Conservation (phyloP, 78 protist genomes). For the Protostelium mycophagum region DNA sequence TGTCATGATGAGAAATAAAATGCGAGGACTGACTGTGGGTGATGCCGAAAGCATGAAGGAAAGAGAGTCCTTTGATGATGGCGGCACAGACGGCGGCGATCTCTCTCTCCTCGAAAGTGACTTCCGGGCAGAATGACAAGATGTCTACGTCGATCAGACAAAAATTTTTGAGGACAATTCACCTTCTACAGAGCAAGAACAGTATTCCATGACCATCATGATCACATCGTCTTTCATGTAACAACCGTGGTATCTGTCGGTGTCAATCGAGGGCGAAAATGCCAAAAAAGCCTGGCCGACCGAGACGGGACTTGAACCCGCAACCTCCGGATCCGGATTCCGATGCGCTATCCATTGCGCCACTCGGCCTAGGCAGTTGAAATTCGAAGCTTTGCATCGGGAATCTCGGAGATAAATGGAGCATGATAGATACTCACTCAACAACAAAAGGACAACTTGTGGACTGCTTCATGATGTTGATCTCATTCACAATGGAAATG, state of each 20-base stretch:
- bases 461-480: slow-evolving; percentile 38
- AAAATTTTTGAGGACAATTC: background rate
- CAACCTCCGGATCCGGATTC: slow-evolving; percentile 15
- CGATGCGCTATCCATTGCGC: slow-evolving; percentile 17
- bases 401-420: background rate
- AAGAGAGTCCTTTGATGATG: slow-evolving; percentile 51
- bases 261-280: background rate
- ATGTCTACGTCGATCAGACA: slow-evolving; percentile 2
- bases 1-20: background rate
- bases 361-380: background rate
- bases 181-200: slow-evolving; percentile 11
- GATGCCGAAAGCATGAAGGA: slow-evolving; percentile 31
- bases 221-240: slow-evolving; percentile 33
- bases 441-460: slow-evolving; percentile 57
- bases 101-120: slow-evolving; percentile 28
- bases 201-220: slow-evolving; percentile 53
- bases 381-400: background rate
- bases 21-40: slow-evolving; percentile 25
- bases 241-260: slow-evolving; percentile 39
- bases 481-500: slow-evolving; percentile 29
- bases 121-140: slow-evolving; percentile 30
- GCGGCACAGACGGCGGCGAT: slow-evolving; percentile 65
- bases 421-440: slow-evolving; percentile 8
- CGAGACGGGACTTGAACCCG: slow-evolving; percentile 26
- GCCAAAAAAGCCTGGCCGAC: background rate